Evolutionary conservation across 2,329 filamentous ascomycete genomes (phyloP).

Genomic region (Hypoxylon sp.): DNA sequence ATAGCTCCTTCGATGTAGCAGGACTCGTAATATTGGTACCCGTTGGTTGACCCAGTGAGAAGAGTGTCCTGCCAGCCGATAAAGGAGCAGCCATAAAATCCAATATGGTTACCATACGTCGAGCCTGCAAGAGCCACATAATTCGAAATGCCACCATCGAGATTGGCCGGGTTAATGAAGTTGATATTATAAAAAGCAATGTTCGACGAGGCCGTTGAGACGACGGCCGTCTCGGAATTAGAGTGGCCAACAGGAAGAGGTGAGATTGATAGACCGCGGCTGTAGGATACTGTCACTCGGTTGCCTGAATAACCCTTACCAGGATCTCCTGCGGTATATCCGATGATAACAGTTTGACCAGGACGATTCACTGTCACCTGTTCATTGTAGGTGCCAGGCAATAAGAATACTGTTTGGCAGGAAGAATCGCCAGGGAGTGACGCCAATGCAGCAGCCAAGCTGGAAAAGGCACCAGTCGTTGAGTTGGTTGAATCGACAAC

Average conservation of each 20-base stretch:
- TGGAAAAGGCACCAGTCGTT: slow-evolving; percentile 3
- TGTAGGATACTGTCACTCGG: slow-evolving; percentile 16
- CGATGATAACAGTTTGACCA: slow-evolving; percentile 17
- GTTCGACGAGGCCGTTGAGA: slow-evolving; percentile 14
- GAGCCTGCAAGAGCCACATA: slow-evolving; percentile 23
- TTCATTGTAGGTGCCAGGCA: slow-evolving; percentile 11
- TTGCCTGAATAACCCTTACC: slow-evolving; percentile 17
- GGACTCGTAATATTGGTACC: slow-evolving; percentile 26
- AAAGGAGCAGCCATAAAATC: slow-evolving; percentile 21
- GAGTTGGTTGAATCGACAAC: slow-evolving; percentile 9
- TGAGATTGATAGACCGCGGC: slow-evolving; percentile 12
- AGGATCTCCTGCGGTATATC: slow-evolving; percentile 4
- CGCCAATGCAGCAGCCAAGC: slow-evolving; percentile 2
- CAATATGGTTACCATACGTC: slow-evolving; percentile 18
- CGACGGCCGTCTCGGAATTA: slow-evolving; percentile 18
- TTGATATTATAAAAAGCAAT: slow-evolving; percentile 25
- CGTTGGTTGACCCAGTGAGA: slow-evolving; percentile 18
- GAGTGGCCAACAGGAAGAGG: slow-evolving; percentile 16
- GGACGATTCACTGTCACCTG: slow-evolving; percentile 10
- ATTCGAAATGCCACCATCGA: slow-evolving; percentile 11
- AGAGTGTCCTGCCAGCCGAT: slow-evolving; percentile 27
- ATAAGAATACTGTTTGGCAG: slow-evolving; percentile 13
- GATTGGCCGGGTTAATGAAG: slow-evolving; percentile 18
- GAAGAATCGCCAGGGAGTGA: slow-evolving; percentile 14
- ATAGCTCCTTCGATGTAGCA: slow-evolving; percentile 28